phyloP scores from a whole-genome alignment of 1,139 yeast genomes.

The Sugiyamaella neomexicana region DNA sequence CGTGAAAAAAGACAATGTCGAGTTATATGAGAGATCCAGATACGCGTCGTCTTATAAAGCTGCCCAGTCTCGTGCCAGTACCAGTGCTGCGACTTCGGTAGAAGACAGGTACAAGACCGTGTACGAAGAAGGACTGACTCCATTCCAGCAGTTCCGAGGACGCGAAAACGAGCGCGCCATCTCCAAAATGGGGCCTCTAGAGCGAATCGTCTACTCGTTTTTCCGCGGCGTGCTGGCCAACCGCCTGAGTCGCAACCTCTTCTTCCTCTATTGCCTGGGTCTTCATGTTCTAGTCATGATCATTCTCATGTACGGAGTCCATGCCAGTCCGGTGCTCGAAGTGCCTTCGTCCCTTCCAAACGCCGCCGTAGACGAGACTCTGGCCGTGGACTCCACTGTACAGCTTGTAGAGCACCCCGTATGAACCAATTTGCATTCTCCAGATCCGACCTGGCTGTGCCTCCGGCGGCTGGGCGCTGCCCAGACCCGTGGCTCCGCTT shows the following conservation, averaged over 20 bases:
- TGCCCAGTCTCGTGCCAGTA: slow-evolving; percentile 13
- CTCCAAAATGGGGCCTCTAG: slow-evolving; percentile 72
- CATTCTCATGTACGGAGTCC: slow-evolving; percentile 37
- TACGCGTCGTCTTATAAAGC: slow-evolving; percentile 53
- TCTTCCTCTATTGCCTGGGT: slow-evolving; percentile 70
- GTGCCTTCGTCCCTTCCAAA: slow-evolving; percentile 9
- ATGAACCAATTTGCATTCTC: background rate
- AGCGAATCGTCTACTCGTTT: slow-evolving; percentile 71
- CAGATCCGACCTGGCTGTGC: too few relatives aligned
- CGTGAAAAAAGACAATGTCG: slow-evolving; percentile 72
- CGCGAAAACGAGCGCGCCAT: slow-evolving; percentile 75
- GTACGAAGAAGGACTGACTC: slow-evolving; percentile 80
- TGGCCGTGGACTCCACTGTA: slow-evolving; percentile 3
- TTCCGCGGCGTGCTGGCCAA: slow-evolving; percentile 76
- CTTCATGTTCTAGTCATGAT: slow-evolving; percentile 74
- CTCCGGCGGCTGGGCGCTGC: too few relatives aligned
- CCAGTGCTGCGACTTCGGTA: background rate
- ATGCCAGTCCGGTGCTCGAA: slow-evolving; percentile 9
- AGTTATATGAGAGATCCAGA: slow-evolving; percentile 77
- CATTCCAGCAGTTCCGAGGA: slow-evolving; percentile 78
- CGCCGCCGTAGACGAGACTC: background rate
- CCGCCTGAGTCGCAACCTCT: slow-evolving; percentile 67
- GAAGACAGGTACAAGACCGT: slow-evolving; percentile 61
- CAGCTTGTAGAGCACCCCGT: slow-evolving; percentile 13
- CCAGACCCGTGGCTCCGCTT: background rate